These are phyloP conservation scores for Spergularia azorica DNA, from an alignment of 179 eudicot species.

Conservation along the genomic window DNA sequence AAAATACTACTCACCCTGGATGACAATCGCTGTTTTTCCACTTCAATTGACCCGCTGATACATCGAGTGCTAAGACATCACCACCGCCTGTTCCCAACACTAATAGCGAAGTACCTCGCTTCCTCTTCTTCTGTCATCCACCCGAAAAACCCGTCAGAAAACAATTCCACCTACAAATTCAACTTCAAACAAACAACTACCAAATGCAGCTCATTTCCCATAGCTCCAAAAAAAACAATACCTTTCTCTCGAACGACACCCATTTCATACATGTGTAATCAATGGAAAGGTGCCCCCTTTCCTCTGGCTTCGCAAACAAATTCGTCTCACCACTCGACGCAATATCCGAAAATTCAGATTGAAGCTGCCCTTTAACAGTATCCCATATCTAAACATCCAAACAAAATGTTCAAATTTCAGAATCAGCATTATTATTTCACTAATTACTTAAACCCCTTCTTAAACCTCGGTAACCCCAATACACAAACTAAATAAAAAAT, in stretches of 20 bases:
- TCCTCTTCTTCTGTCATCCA: conserved; percentile 70
- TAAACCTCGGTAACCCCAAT: conserved; percentile 18
- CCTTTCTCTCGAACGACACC: conserved; percentile 75
- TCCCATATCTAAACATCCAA: conserved; percentile 76
- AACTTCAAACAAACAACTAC: background rate
- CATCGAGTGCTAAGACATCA: conserved; percentile 79
- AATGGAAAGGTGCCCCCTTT: conserved; percentile 81
- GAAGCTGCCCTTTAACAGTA: conserved; percentile 82
- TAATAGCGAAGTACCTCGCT: conserved; percentile 63
- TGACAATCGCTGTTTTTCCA: conserved; percentile 92
- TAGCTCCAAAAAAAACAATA: conserved; percentile 18
- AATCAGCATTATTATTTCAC: background rate
- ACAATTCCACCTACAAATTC: background rate
- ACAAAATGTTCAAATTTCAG: conserved; percentile 1
- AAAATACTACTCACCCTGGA: conserved; percentile 69
- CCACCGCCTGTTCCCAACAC: conserved; percentile 94
- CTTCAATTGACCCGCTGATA: conserved; percentile 78
- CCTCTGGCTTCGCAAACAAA: conserved; percentile 56
- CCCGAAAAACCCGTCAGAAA: conserved; percentile 12
- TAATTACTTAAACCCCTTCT: conserved; percentile 28
- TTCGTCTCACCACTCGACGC: conserved; percentile 39
- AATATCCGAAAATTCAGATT: conserved; percentile 80
- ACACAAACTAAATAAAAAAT: background rate
- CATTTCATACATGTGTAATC: conserved; percentile 98
- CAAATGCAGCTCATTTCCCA: background rate